Evolutionary conservation across 2,329 filamentous ascomycete species (phyloP), one percentile per base, ranked within the genome.

Genomic region (Thelonectria rubi): DNA sequence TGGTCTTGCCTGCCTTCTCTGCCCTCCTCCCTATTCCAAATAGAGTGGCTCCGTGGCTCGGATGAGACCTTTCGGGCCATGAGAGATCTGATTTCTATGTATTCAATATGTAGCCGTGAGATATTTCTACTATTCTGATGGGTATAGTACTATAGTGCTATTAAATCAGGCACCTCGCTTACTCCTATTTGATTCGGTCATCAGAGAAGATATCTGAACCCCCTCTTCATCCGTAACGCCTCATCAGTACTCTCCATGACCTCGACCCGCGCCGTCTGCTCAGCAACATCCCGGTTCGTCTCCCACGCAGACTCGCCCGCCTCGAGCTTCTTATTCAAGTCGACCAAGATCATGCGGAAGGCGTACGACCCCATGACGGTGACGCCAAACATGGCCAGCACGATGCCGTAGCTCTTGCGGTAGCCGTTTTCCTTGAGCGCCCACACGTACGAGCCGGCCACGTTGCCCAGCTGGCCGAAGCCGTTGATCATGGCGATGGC

Each of bases 381-480:
- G 42, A 86, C 67, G 3, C 84, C 85, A 69, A 88, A 89, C 87
- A 89, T 89, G 69, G 85, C 79, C 14, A 84, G 82, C 5, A 89
- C 87, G 58, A 90, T 87, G 4, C 85, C 87, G 68, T 89, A 89
- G 63, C 85, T 88, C 77, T 86, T 83, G 65, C 87, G 82, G 78
- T 81, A 89, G 0, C 87, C 87, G 63, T 89, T 82, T 0, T 81
- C 85, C 21, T 79, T 76, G 51, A 89, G 78, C 54, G 81, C 77
- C 87, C 87, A 89, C 3, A 89, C 86, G 68, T 89, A 89, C 0
- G 82, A 85, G 2, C 87, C 87, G 0, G 86, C 86, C 1, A 86
- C 80, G 69, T 86, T 87, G 54, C 84, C 84, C 3, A 87, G 77
- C 76, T 86, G 85, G 42, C 79, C 80, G 74, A 84, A 83, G 59